These are phyloP conservation scores for Linaria vulgaris DNA, from an alignment of 257 asterid genomes.

Conservation along the genomic window DNA sequence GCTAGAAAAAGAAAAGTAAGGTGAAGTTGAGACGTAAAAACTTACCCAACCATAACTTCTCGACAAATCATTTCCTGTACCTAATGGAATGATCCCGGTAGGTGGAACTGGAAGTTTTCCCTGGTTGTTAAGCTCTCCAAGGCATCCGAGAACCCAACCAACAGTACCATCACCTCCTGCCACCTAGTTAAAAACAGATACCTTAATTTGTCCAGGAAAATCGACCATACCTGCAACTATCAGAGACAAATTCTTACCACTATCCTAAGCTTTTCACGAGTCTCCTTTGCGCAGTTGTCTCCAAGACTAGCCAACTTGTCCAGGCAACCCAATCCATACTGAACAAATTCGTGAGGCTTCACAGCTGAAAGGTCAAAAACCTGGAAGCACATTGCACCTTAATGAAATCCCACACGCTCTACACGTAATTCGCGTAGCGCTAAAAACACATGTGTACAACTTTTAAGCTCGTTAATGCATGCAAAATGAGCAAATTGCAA, in stretches of 20 bases:
- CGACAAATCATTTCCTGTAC: slow-evolving; percentile 97
- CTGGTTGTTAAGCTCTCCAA: slow-evolving; percentile 72
- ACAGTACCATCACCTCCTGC: slow-evolving; percentile 99
- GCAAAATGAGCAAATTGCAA: too few species aligned
- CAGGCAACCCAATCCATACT: slow-evolving; percentile 86
- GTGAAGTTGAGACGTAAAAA: slow-evolving; percentile 14
- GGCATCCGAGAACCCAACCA: slow-evolving; percentile 98
- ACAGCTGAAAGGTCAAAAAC: slow-evolving; percentile 85
- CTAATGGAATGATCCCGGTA: slow-evolving; percentile 84
- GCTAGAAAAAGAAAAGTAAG: slow-evolving; percentile 22
- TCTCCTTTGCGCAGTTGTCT: slow-evolving; percentile 73
- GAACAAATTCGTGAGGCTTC: slow-evolving; percentile 94
- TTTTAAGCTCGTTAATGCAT: too few species aligned
- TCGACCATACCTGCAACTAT: neutral
- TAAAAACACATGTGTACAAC: too few species aligned
- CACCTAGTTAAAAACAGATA: slow-evolving; percentile 53
- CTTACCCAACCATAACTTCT: slow-evolving; percentile 97
- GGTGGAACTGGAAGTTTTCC: slow-evolving; percentile 76
- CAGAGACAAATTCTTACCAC: slow-evolving; percentile 52
- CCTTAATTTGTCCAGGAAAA: neutral
- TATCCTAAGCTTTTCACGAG: slow-evolving; percentile 81
- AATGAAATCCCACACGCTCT: too few species aligned
- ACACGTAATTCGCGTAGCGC: too few species aligned
- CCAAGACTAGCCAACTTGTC: slow-evolving; percentile 82
- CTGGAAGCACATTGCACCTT: slow-evolving; percentile 40